Evolutionary conservation across 805 yeast species (phyloP).

Genomic region (Sugiyamaella boreocaroliniensis): DNA sequence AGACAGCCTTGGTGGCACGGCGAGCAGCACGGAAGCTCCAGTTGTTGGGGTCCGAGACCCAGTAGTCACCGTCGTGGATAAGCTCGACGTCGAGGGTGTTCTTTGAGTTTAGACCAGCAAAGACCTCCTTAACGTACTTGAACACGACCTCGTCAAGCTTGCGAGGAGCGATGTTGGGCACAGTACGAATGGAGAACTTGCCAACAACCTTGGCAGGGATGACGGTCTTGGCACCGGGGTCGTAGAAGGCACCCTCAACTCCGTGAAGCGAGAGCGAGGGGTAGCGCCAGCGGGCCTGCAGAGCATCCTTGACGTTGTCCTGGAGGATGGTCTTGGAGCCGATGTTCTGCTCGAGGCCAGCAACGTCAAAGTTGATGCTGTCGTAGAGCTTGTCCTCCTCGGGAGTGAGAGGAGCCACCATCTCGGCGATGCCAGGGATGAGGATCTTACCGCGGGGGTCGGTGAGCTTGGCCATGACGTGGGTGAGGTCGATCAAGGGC

Average conservation of each 20-base stretch:
- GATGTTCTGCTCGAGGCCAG: constrained; percentile 79
- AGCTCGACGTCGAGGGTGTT: constrained; percentile 67
- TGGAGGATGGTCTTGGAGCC: constrained; percentile 82
- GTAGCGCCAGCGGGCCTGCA: constrained; percentile 98
- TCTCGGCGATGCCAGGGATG: constrained; percentile 83
- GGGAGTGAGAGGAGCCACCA: constrained; percentile 90
- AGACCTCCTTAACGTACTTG: constrained; percentile 59
- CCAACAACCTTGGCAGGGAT: constrained; percentile 93
- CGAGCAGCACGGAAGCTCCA: constrained; percentile 90
- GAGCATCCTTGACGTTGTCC: constrained; percentile 70
- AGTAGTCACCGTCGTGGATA: constrained; percentile 91
- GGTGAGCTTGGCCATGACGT: constrained; percentile 70
- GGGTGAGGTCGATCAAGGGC: constrained; percentile 90
- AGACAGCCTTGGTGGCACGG: constrained; percentile 88
- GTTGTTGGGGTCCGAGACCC: constrained; percentile 93
- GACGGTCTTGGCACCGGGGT: constrained; percentile 95
- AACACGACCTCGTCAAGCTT: constrained; percentile 74
- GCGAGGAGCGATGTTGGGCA: constrained; percentile 80
- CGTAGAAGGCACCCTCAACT: constrained; percentile 93
- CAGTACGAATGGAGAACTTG: constrained; percentile 95
- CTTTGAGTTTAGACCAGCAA: constrained; percentile 65
- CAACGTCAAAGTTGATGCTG: constrained; percentile 74
- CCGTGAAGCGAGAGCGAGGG: constrained; percentile 97
- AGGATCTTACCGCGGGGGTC: constrained; percentile 74
- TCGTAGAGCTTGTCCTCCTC: constrained; percentile 76